Evolutionary conservation across 495 filamentous ascomycete genomes (phyloP).

Genomic region (Trichoderma asperelloides): DNA sequence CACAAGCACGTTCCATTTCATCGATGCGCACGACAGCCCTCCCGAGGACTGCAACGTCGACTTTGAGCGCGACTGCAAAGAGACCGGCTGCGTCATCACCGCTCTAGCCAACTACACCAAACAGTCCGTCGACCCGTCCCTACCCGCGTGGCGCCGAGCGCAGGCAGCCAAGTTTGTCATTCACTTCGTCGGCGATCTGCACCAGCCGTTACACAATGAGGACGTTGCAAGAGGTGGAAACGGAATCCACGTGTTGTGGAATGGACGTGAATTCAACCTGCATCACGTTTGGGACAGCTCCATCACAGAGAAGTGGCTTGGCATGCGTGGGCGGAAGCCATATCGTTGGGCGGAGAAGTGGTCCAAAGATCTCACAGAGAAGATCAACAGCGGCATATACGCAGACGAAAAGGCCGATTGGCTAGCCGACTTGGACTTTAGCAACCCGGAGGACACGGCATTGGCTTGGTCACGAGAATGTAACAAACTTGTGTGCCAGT

Average conservation of each 20-base stretch:
- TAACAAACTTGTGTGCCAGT: slow-evolving; percentile 52
- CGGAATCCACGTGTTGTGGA: slow-evolving; percentile 47
- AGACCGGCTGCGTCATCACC: slow-evolving; percentile 51
- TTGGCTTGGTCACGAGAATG: slow-evolving; percentile 54
- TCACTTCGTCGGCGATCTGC: slow-evolving; percentile 58
- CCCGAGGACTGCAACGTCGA: slow-evolving; percentile 50
- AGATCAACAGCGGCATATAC: slow-evolving; percentile 48
- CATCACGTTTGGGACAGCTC: slow-evolving; percentile 56
- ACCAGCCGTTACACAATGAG: slow-evolving; percentile 58
- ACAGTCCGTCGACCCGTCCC: slow-evolving; percentile 32
- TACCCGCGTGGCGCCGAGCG: slow-evolving; percentile 29
- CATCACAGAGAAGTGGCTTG: slow-evolving; percentile 51
- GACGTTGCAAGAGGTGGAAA: slow-evolving; percentile 52
- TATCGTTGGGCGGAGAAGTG: slow-evolving; percentile 40
- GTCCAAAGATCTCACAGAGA: slow-evolving; percentile 39
- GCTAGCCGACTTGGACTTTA: slow-evolving; percentile 41
- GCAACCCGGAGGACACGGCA: slow-evolving; percentile 38
- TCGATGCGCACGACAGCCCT: slow-evolving; percentile 60
- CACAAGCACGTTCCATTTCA: slow-evolving; percentile 56
- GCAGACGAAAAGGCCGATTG: slow-evolving; percentile 29
- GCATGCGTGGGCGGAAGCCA: slow-evolving; percentile 32
- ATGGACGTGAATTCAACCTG: slow-evolving; percentile 38
- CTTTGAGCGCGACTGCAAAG: slow-evolving; percentile 52
- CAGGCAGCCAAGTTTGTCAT: slow-evolving; percentile 55
- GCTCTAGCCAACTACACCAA: slow-evolving; percentile 53